Percentiles rank a stretch among this genome's conserved stretches.
phyloP scores from a whole-genome alignment of 768 basidiomycete genomes.

The Candolleomyces eurysporus region DNA sequence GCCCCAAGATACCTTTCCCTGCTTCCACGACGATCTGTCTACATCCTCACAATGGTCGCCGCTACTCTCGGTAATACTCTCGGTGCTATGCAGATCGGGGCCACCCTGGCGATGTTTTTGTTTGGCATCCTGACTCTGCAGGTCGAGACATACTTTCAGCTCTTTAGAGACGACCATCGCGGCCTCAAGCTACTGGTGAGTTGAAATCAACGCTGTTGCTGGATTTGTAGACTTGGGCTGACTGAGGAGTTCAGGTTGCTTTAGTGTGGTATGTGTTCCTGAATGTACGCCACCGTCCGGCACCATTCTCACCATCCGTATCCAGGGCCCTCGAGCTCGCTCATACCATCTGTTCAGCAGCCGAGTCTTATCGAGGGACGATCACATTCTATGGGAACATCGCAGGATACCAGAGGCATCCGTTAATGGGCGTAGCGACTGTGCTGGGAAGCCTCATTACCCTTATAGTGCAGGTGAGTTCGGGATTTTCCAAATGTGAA shows the following conservation, averaged over 20 bases:
- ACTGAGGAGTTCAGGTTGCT: background rate
- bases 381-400: background rate
- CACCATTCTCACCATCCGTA: background rate
- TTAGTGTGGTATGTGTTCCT: background rate
- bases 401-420: background rate
- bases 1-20: no score
- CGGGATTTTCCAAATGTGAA: no score
- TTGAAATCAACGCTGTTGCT: background rate
- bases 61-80: conserved; percentile 13
- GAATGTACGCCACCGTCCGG: background rate
- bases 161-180: conserved; percentile 19
- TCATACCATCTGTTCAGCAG: conserved; percentile 11
- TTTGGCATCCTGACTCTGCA: conserved; percentile 27
- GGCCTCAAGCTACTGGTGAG: conserved; percentile 19
- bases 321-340: conserved; percentile 12
- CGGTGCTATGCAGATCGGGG: conserved; percentile 23
- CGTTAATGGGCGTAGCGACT: conserved; percentile 8
- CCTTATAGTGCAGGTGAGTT: conserved; percentile 10
- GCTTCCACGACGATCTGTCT: no score
- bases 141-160: conserved; percentile 17
- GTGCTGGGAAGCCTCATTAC: conserved; percentile 12
- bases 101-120: conserved; percentile 18
- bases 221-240: background rate
- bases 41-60: background rate
- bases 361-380: conserved; percentile 10